Evolutionary conservation across 2,329 filamentous ascomycete genomes (phyloP), one percentile per base, ranked within the genome.

Genomic region (Calonectria crousiana): DNA sequence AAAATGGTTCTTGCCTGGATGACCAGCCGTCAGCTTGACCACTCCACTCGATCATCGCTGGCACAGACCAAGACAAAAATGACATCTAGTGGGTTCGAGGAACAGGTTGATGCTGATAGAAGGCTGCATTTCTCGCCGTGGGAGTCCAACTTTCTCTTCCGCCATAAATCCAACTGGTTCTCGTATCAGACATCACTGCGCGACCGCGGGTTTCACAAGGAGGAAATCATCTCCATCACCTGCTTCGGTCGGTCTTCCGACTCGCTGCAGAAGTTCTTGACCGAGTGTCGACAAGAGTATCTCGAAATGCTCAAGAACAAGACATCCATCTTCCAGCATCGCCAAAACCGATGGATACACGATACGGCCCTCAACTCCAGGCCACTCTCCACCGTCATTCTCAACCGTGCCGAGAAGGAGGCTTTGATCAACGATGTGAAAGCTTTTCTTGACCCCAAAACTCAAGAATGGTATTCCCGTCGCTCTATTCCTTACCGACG

Each of bases 141-240:
- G 52, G 30, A 69, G 8, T 44, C 52, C 28, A 28, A 18, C 53
- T 69, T 71, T 56, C 28, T 36, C 23, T 78, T 78, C 41, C 74
- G 67, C 38, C 74, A 75, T 34, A 74, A 73, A 36, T 49, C 56
- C n/a, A 73, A 62, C 30, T 52, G 69, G 32, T 70, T 78, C n/a
- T 77, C 56, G 26, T 76, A 75, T 62, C 38, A 44, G 38, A 76
- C 73, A 32, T 47, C 65, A 23, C 20, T 73, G 4, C 44, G 60
- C 26, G 73, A 73, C 36, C 16, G 36, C 32, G 76, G 76, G 3
- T 58, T 72, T 4, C 51, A 78, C 51, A 79, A 79, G 60, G 75
- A 76, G 14, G 75, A 80, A 60, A 44, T 76, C 65, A 79, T 81
- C 47, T 80, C 62, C 23, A 73, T 82, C 73, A 82, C 73, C 10